Evolutionary conservation across 2,329 filamentous ascomycete species (phyloP).

Genomic region (Clonostachys solani): DNA sequence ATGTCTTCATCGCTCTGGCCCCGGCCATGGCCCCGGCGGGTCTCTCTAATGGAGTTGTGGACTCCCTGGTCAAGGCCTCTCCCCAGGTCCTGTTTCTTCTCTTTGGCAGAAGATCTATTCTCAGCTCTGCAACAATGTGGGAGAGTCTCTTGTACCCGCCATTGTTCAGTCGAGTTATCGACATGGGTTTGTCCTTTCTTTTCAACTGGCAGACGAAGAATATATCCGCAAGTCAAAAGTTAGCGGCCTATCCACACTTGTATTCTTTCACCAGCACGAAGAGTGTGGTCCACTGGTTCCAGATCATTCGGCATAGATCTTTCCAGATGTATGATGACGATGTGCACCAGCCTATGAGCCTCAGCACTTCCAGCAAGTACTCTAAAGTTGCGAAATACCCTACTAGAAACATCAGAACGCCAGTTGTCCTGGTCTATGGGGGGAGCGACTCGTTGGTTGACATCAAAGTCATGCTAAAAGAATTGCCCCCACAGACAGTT

Average conservation of each 20-base stretch:
- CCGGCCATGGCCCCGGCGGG: conserved; percentile 96
- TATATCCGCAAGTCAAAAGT: conserved; percentile 81
- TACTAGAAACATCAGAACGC: conserved; percentile 94
- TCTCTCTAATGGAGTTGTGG: conserved; percentile 83
- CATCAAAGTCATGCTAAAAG: conserved; percentile 86
- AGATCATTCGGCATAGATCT: conserved; percentile 92
- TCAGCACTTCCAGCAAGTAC: conserved; percentile 72
- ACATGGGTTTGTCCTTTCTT: conserved; percentile 73
- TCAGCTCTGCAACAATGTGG: conserved; percentile 95
- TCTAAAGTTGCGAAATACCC: conserved; percentile 97
- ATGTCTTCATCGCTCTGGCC: conserved; percentile 93
- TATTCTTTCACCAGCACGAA: conserved; percentile 98
- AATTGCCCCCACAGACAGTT: conserved; percentile 79
- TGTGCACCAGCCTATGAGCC: conserved; percentile 69
- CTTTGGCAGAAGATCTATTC: conserved; percentile 86
- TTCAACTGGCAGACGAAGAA: conserved; percentile 89
- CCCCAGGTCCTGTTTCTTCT: conserved; percentile 89
- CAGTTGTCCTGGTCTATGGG: conserved; percentile 89
- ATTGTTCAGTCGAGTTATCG: conserved; percentile 85
- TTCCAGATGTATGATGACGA: conserved; percentile 99
- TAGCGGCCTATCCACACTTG: conserved; percentile 91
- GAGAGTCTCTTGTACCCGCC: conserved; percentile 92
- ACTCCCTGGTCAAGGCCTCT: conserved; percentile 89
- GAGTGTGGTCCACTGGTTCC: conserved; percentile 98
- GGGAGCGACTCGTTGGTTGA: conserved; percentile 92